Percentiles rank a stretch among this genome's conserved stretches.
Conservation (phyloP, 305 asterid species). For the Nicotiana rustica region DNA sequence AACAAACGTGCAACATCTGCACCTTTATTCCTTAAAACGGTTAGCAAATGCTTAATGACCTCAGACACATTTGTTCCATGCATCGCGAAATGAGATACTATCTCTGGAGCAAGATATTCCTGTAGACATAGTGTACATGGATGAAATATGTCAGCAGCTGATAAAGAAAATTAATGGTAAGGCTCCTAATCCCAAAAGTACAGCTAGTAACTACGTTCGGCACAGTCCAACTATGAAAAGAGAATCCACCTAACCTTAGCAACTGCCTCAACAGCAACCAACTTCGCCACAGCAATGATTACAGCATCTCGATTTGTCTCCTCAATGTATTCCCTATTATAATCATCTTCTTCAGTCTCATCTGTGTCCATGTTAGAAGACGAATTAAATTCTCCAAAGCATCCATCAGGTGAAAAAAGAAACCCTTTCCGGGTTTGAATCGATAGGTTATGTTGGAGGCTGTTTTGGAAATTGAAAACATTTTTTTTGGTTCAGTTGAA, state of each 20-base stretch:
- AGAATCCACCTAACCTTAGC: constrained; percentile 61
- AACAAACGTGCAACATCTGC: constrained; percentile 66
- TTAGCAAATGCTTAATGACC: constrained; percentile 83
- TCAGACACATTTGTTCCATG: constrained; percentile 74
- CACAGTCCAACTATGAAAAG: constrained; percentile 30
- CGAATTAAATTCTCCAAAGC: constrained; percentile 33
- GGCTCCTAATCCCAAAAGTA: not conserved
- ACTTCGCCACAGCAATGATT: constrained; percentile 76
- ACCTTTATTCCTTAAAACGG: constrained; percentile 71
- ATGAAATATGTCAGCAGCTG: constrained; percentile 25
- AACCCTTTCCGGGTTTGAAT: constrained; percentile 24
- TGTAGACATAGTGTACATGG: constrained; percentile 46
- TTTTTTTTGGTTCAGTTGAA: constrained; percentile 16
- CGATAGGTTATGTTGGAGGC: not conserved
- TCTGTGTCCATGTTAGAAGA: constrained; percentile 53
- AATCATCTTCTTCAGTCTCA: constrained; percentile 82
- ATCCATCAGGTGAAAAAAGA: constrained; percentile 14
- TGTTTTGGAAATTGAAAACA: not conserved
- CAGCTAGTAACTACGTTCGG: not conserved
- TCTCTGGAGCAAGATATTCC: constrained; percentile 86
- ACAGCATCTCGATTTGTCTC: constrained; percentile 83
- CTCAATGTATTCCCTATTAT: constrained; percentile 81
- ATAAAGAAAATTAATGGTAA: not conserved
- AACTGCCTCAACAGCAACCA: constrained; percentile 81
- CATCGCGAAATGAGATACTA: constrained; percentile 73